Base-by-base conservation (phyloP, 2,329 filamentous ascomycete species). In the Samsoniella hepiali region DNA sequence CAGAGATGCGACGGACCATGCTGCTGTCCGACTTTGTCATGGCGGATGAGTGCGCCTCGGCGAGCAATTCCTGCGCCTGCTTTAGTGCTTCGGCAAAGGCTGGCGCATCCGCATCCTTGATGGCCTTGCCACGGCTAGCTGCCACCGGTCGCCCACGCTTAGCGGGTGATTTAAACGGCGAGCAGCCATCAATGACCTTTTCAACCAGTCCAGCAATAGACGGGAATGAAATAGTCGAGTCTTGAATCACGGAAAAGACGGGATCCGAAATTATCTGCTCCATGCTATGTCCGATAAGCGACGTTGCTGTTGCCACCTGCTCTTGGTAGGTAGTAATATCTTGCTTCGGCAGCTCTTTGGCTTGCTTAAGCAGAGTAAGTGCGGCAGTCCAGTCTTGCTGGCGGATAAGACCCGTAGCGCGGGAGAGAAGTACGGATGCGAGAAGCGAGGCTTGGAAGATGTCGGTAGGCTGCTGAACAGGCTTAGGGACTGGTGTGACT, bases 201-300 rank as follows among this genome's bases (percentile, higher is more conserved):
- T 82, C 82, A 32, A 76, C 69, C 34, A 75, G 72, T 67, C 74
- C 71, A 31, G 78, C 77, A 44, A 94, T 80, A 0, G 91, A 88
- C 1, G 93, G 92, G 65, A 94, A 89, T 0, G 93, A 96, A 32
- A 97, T 88, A 0, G 93, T 97, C 0, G 95, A 97, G 70, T 99
- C 95, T 53, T 94, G 91, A 17, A 98, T 84, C 10, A 94, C 90
- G 22, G 91, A 96, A 74, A 94, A 96, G 3, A 95, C 89, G 3
- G 93, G 88, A 74, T 97, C 91, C 5, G 84, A 83, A 13, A 88
- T 84, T 79, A 97, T 91, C 70, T 89, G 83, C 54, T 89, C 85
- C 69, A 90, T 81, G 66, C 88, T 90, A 73, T 89, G 84, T 17
- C 86, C 82, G 65, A 92, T 80, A 50, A 90, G 83, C 53, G 89